A percentile compares a stretch with the other conserved stretches of the same genome.
phyloP scores from a whole-genome alignment of 139 green algal species.

The Chlamydomonas incerta region DNA sequence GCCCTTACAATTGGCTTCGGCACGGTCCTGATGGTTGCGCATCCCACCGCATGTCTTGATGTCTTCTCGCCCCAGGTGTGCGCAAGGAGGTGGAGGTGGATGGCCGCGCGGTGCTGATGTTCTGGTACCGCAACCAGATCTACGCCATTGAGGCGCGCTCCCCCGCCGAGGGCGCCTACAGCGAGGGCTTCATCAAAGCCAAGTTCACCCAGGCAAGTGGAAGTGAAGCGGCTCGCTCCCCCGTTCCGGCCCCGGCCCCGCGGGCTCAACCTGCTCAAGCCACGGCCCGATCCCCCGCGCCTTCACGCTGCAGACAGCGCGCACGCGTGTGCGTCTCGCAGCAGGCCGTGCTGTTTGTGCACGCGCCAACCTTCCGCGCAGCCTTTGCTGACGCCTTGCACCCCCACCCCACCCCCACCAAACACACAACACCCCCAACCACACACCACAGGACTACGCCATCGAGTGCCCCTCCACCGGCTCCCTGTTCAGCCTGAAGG shows the following conservation, averaged over 20 bases:
- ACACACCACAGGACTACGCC: constrained; percentile 71
- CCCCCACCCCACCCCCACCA: too few relatives aligned
- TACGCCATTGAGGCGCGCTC: constrained; percentile 93
- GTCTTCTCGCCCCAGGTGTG: constrained; percentile 79
- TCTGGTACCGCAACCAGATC: constrained; percentile 98
- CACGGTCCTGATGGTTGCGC: too few relatives aligned
- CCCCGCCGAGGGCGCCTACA: constrained; percentile 96
- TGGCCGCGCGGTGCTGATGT: constrained; percentile 89
- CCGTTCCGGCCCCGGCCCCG: background rate
- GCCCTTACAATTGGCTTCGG: too few relatives aligned
- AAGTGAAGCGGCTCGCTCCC: background rate
- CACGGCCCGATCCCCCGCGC: too few relatives aligned
- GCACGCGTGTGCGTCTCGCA: too few relatives aligned
- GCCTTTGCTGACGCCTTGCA: too few relatives aligned
- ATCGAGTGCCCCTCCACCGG: constrained; percentile 95
- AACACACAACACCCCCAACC: too few relatives aligned
- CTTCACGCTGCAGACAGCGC: too few relatives aligned
- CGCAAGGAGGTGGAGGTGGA: constrained; percentile 89
- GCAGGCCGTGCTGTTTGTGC: too few relatives aligned
- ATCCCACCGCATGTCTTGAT: too few relatives aligned
- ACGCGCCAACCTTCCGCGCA: too few relatives aligned
- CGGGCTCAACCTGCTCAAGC: background rate
- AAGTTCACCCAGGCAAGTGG: constrained; percentile 92
- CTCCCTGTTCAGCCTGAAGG: constrained; percentile 91
- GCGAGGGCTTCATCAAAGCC: constrained; percentile 92